A percentile compares a stretch with the other conserved stretches of the same genome.
Conservation (phyloP, 352 stramenopile species). For the Phytophthora ohioensis region DNA sequence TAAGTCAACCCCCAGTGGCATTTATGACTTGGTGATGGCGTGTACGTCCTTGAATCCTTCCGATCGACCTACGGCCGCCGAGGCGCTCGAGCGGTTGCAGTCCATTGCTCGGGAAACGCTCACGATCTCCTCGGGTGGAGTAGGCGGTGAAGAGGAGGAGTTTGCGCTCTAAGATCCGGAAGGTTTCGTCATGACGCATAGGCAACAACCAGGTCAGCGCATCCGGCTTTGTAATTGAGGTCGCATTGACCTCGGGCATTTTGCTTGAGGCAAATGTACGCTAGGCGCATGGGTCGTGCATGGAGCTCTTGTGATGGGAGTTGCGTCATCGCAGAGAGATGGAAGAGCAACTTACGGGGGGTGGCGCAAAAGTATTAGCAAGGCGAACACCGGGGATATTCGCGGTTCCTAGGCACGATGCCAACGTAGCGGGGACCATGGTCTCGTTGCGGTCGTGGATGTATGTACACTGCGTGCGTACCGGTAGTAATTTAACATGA, state of each 20-base stretch:
- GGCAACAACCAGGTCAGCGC: slow-evolving; percentile 17
- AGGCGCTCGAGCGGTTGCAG: slow-evolving; percentile 48
- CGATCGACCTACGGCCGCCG: slow-evolving; percentile 43
- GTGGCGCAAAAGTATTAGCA: slow-evolving; percentile 16
- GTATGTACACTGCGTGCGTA: slow-evolving; percentile 1
- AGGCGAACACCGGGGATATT: neutral
- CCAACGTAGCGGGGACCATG: slow-evolving; percentile 8
- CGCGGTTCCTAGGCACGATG: neutral
- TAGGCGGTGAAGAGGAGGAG: slow-evolving; percentile 30
- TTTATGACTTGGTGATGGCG: slow-evolving; percentile 42
- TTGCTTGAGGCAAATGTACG: neutral
- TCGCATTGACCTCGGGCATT: neutral
- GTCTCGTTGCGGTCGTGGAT: neutral
- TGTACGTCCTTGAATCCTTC: slow-evolving; percentile 47
- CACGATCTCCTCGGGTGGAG: slow-evolving; percentile 36
- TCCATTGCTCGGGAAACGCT: slow-evolving; percentile 34
- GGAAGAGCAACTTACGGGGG: neutral
- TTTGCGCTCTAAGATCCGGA: slow-evolving; percentile 37
- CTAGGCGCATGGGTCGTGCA: slow-evolving; percentile 17
- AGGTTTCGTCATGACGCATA: slow-evolving; percentile 27
- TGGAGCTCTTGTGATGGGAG: slow-evolving; percentile 26
- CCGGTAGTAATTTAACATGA: slow-evolving; percentile 21
- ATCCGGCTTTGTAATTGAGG: slow-evolving; percentile 16
- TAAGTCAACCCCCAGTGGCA: slow-evolving; percentile 26
- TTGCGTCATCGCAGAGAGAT: slow-evolving; percentile 6